Conservation (phyloP, 768 basidiomycete genomes). For the Phanerochaete sordida region DNA sequence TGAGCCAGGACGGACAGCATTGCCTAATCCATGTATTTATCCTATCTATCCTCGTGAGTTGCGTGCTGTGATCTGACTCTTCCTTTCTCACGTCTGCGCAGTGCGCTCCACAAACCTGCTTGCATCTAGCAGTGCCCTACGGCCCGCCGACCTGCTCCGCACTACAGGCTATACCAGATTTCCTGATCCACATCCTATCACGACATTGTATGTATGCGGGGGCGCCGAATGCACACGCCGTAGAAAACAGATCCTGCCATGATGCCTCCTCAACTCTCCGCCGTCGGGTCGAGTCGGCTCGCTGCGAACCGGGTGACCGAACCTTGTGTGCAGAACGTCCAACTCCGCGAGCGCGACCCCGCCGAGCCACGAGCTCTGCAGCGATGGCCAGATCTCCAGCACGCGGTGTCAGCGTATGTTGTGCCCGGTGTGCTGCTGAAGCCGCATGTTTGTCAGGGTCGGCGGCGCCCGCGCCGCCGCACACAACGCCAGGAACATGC, state of each 20-base stretch:
- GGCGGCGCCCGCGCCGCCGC: neutral
- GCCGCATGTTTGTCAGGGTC: neutral
- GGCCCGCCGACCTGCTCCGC: neutral
- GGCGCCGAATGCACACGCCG: neutral
- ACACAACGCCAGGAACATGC: neutral
- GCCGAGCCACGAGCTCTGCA: neutral
- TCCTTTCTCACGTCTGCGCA: neutral
- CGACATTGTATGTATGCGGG: neutral
- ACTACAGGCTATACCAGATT: neutral
- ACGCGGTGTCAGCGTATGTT: neutral
- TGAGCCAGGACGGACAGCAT: neutral
- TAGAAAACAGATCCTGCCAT: neutral
- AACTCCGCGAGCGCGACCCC: neutral
- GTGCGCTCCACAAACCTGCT: neutral
- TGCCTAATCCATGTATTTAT: neutral
- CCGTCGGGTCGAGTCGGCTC: neutral
- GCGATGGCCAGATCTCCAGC: neutral
- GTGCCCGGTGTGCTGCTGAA: neutral
- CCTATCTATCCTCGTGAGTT: neutral
- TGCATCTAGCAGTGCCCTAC: neutral
- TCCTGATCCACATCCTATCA: neutral
- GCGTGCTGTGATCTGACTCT: neutral
- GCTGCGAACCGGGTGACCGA: neutral
- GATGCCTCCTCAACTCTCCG: neutral
- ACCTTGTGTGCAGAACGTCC: neutral